Evolutionary conservation across 1,139 yeast genomes (phyloP).

Genomic region (Nakaseomyces bracarensis): DNA sequence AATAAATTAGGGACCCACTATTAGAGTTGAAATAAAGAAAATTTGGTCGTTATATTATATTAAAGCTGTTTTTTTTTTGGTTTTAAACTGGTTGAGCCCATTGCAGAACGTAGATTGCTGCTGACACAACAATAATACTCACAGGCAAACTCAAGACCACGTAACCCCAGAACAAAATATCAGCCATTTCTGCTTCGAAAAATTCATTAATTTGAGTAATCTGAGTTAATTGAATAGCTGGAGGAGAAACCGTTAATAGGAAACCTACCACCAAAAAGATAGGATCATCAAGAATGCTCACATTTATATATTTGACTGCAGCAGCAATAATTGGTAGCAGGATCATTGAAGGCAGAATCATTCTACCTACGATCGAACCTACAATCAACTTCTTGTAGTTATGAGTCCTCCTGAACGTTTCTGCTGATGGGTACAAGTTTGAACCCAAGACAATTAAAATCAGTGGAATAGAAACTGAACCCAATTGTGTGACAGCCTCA

Average conservation of each 20-base stretch:
- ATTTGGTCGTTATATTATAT: neutral
- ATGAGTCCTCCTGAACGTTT: conserved; percentile 55
- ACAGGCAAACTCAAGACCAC: conserved; percentile 67
- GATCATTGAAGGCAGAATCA: conserved; percentile 62
- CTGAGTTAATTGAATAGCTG: conserved; percentile 72
- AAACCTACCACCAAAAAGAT: conserved; percentile 67
- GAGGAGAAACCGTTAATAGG: conserved; percentile 64
- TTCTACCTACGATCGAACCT: conserved; percentile 61
- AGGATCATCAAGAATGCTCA: conserved; percentile 68
- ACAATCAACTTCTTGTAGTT: conserved; percentile 54
- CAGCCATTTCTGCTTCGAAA: conserved; percentile 63
- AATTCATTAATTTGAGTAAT: conserved; percentile 58
- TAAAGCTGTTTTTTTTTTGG: neutral
- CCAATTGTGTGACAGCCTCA: conserved; percentile 67
- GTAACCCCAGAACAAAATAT: conserved; percentile 71
- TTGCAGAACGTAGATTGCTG: conserved; percentile 41
- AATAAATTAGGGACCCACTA: neutral
- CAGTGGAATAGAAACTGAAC: conserved; percentile 82
- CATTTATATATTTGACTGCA: conserved; percentile 51
- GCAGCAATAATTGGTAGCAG: conserved; percentile 56
- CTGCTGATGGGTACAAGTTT: conserved; percentile 60
- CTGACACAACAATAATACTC: conserved; percentile 59
- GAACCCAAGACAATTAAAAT: conserved; percentile 68
- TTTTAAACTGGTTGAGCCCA: conserved; percentile 26
- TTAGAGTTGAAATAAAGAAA: neutral